A percentile compares a stretch with the other conserved stretches of the same genome.
Conservation (phyloP, 1,139 yeast genomes). For the Candida sp. region DNA sequence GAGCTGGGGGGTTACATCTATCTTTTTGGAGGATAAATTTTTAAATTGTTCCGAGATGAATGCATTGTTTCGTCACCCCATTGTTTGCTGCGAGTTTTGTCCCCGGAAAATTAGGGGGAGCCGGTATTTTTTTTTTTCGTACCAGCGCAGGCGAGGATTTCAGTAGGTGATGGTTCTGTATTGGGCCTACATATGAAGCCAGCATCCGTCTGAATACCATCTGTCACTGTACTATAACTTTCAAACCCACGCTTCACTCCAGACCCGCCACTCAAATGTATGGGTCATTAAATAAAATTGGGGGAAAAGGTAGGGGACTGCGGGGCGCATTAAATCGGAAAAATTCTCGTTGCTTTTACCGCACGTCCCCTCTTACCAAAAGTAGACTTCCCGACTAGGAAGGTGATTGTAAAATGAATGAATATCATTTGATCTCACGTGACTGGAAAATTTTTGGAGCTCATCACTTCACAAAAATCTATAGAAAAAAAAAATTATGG, state of each 20-base stretch:
- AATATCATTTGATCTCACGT: background rate
- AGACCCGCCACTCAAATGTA: too few species aligned
- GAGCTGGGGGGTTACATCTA: too few species aligned
- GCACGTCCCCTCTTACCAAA: background rate
- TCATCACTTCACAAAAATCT: slow-evolving; percentile 1
- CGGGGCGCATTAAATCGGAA: background rate
- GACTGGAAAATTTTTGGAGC: background rate
- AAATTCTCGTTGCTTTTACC: background rate
- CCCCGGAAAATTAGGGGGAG: background rate
- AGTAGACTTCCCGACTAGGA: slow-evolving; percentile 1
- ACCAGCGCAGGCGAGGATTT: background rate
- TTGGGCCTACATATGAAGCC: too few species aligned
- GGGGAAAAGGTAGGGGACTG: background rate
- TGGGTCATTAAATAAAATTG: background rate
- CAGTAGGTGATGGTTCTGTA: background rate
- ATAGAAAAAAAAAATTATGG: slow-evolving; percentile 1
- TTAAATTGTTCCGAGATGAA: slow-evolving; percentile 1
- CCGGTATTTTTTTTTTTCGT: background rate
- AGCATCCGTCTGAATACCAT: too few species aligned
- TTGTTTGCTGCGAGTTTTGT: background rate
- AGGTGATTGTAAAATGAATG: background rate
- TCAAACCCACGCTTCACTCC: too few species aligned
- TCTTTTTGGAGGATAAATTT: background rate
- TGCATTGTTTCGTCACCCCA: slow-evolving; percentile 1
- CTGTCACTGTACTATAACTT: too few species aligned